Base-by-base conservation (phyloP, 768 basidiomycete species). In the Boletus rubescentipes region DNA sequence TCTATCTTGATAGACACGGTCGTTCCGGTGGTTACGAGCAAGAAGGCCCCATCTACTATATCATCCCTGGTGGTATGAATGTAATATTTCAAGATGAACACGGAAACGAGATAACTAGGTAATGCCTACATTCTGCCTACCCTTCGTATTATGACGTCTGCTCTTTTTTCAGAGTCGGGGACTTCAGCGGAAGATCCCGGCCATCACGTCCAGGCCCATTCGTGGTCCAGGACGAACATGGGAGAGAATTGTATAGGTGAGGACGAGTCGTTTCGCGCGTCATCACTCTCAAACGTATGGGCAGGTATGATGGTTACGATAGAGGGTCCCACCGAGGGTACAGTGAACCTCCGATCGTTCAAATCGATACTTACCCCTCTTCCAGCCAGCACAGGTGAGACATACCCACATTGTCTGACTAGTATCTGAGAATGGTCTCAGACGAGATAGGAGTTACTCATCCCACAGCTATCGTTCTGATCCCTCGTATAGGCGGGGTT, bases 41-140 rank as follows among this genome's bases (percentile, higher is more conserved):
- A 39, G 65, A 62, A 8, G 57, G 60, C 57, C 56, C 81, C 67
- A 59, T 75, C 72, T 76, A 75, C 64, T 89, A 88, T 59, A 80
- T 89, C 58, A 78, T 88, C 45, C 87, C 87, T 35, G 77, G 75
- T 16, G 86, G 85, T 20, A 72, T 82, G 55, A 79, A 83, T 53
- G 82, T 88, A 6, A 77, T 88, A 42, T 87, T 89, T 60, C 78
- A 84, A 65, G 86, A 88, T 61, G 80, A 82, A 58, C 68, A 75
- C 18, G 86, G 86, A 20, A 79, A 81, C 50, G 84, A 84, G 61
- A 81, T 87, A 23, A 79, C 80, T 3, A 80, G 86, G 86, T 83
- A 69, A 49, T 63, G 36, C 41, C 34, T 42, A 31, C 41, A 31
- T 41, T 50, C 15, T 18, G 3, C 9, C 1, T 12, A 32, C 4